Evolutionary conservation across 768 basidiomycete species (phyloP).

Genomic region (Tulasnella sp.): DNA sequence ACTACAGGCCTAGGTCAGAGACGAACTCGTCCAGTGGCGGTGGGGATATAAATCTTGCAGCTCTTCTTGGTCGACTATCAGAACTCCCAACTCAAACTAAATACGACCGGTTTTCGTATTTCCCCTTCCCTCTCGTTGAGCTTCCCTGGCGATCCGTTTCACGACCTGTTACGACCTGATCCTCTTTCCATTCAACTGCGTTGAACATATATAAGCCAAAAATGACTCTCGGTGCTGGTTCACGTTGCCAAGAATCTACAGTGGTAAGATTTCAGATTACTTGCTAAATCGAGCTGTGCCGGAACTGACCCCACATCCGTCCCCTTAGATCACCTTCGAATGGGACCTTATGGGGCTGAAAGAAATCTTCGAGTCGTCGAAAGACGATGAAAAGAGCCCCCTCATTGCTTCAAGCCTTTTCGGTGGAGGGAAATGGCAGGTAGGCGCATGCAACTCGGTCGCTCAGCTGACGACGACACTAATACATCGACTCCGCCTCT

Average conservation of each 20-base stretch:
- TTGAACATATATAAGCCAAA: neutral
- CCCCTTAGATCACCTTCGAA: slow-evolving; percentile 10
- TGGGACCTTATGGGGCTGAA: slow-evolving; percentile 13
- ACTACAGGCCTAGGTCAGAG: neutral
- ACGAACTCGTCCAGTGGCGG: neutral
- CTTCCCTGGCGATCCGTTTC: neutral
- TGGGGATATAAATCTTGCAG: neutral
- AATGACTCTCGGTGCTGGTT: slow-evolving; percentile 14
- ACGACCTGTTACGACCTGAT: neutral
- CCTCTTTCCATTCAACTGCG: neutral
- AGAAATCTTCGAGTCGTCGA: slow-evolving; percentile 12
- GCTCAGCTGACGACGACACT: neutral
- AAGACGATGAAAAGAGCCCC: slow-evolving; percentile 14
- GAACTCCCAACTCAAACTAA: neutral
- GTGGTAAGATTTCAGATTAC: slow-evolving; percentile 1
- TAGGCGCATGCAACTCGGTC: neutral
- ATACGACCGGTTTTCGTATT: neutral
- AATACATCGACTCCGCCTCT: neutral
- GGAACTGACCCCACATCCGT: neutral
- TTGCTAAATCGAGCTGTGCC: neutral
- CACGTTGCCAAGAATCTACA: slow-evolving; percentile 13
- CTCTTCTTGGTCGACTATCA: neutral
- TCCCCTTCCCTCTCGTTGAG: neutral
- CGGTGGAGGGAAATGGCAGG: slow-evolving; percentile 12
- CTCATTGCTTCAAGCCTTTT: slow-evolving; percentile 12